Conservation (phyloP, 495 filamentous ascomycete genomes). For the Monascus purpureus region DNA sequence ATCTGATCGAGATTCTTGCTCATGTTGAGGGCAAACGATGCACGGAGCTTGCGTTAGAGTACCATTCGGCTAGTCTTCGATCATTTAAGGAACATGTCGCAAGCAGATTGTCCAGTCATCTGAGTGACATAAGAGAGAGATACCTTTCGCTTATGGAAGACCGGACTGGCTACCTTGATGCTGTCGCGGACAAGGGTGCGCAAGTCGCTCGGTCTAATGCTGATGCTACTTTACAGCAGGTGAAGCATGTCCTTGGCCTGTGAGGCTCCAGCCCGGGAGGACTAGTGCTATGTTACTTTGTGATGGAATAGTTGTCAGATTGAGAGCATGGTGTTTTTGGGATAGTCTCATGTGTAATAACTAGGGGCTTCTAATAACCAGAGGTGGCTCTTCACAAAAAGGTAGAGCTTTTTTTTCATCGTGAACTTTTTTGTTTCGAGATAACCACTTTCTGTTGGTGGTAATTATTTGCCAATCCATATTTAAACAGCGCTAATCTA, state of each 20-base stretch:
- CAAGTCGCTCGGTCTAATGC: conserved; percentile 49
- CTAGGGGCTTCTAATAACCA: too few species aligned
- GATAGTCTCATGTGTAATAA: too few species aligned
- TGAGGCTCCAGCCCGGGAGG: too few species aligned
- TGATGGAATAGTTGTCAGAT: too few species aligned
- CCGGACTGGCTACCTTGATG: conserved; percentile 38
- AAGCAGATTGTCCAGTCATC: conserved; percentile 34
- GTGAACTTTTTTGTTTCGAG: too few species aligned
- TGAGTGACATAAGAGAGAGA: conserved; percentile 46
- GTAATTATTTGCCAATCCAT: too few species aligned
- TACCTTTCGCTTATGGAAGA: conserved; percentile 40
- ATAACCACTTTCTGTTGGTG: too few species aligned
- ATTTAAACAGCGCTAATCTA: too few species aligned
- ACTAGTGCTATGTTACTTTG: too few species aligned
- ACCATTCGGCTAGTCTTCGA: conserved; percentile 35
- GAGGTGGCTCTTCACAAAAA: too few species aligned
- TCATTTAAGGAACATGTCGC: conserved; percentile 54
- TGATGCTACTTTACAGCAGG: conserved; percentile 47
- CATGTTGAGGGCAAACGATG: conserved; percentile 43
- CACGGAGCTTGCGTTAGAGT: conserved; percentile 41
- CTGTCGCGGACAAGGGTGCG: conserved; percentile 45
- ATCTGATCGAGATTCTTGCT: conserved; percentile 63
- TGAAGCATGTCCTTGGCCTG: conserved; percentile 51
- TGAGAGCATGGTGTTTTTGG: too few species aligned
- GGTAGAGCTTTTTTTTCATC: too few species aligned